Conservation (phyloP, 345 rosid species). For the Corymbia maculata region DNA sequence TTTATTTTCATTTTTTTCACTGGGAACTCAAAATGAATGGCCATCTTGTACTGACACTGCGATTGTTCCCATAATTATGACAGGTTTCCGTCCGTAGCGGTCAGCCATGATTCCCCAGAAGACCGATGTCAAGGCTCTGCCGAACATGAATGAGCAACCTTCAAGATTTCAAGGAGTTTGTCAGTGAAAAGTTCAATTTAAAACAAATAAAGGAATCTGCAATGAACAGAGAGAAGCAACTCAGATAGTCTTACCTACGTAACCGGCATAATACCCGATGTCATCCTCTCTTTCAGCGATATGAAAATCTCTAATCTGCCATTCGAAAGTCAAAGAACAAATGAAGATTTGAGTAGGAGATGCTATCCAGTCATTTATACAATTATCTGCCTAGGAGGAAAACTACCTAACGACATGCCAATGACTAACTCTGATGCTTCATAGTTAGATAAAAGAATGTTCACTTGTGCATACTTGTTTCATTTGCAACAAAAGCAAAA, state of each 20-base stretch:
- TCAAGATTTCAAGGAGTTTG: neutral
- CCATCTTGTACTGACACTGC: constrained; percentile 51
- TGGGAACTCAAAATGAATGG: neutral
- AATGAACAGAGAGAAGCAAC: neutral
- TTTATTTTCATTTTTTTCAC: neutral
- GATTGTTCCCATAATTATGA: constrained; percentile 56
- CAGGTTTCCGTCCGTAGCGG: constrained; percentile 87
- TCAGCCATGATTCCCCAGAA: constrained; percentile 84
- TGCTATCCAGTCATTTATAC: neutral
- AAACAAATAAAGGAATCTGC: neutral
- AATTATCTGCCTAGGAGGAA: neutral
- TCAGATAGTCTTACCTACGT: constrained; percentile 45
- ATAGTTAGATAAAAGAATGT: neutral
- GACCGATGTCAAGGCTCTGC: constrained; percentile 80
- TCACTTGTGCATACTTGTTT: neutral
- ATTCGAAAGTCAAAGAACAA: neutral
- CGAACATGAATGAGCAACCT: constrained; percentile 89
- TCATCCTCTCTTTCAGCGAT: constrained; percentile 76
- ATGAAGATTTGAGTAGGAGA: neutral
- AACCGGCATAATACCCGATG: constrained; percentile 86
- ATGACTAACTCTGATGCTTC: neutral
- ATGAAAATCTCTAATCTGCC: constrained; percentile 65
- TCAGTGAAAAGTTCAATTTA: neutral
- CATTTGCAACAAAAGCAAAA: neutral
- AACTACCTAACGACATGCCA: neutral